Base-by-base conservation (phyloP, 768 basidiomycete genomes). In the Xerocomus brunneocitrinus region DNA sequence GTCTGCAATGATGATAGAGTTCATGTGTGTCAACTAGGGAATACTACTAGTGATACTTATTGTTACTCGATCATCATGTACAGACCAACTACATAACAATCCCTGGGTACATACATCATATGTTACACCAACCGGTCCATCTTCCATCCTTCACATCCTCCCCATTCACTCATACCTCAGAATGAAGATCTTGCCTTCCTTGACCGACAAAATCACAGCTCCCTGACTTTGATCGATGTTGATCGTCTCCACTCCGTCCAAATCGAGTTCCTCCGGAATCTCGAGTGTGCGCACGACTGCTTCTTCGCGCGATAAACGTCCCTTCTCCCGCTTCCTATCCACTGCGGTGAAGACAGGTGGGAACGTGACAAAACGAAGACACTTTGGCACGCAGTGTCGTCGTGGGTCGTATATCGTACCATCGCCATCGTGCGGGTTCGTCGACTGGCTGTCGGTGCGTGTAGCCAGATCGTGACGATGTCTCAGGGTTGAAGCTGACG, bases 171-270 rank as follows among this genome's bases (percentile, higher is more conserved):
- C 74, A 71, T 88, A 88, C 71, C 82, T 81, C 62, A 89, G 62
- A 64, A 88, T 87, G 70, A 84, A 88, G 49, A 88, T 84, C 72
- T 77, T 83, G 40, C 87, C 86, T 12, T 77, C 75, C 71, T 74
- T 81, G 53, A 85, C 81, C 32, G 82, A 84, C 49, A 89, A 67
- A 54, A 87, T 86, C 38, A 88, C 78, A 8, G 84, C 82, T 1
- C 86, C 87, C 62, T 89, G 87, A 36, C 76, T 78, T 72, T 89
- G 87, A 64, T 89, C 87, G 48, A 89, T 84, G 65, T 87, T 87
- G 60, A 89, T 85, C 57, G 84, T 87, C 72, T 87, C 86, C 28
- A 88, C 84, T 36, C 65, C 68, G 45, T 82, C 78, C 55, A 88
- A 66, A 60, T 88, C 79, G 53, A 89, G 67, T 56, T 85, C 87